Percentiles rank a stretch among this genome's conserved stretches.
phyloP scores from a whole-genome alignment of 2,329 filamentous ascomycete genomes.

The Ophiostoma populinum region DNA sequence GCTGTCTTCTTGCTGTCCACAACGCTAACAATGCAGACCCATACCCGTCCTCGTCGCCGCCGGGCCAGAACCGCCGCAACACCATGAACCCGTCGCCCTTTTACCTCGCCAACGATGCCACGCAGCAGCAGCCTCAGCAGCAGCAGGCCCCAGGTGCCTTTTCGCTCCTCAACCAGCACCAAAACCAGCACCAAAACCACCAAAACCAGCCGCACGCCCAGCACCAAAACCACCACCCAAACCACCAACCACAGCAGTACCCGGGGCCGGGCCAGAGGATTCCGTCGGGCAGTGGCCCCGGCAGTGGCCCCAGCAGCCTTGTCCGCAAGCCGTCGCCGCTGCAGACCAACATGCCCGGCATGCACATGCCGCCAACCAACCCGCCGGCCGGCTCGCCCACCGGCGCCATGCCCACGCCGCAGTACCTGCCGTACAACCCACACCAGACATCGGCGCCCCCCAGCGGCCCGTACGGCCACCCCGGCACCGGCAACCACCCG shows the following conservation, averaged over 20 bases:
- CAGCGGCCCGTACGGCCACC: conserved; percentile 40
- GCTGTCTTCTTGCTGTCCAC: not conserved
- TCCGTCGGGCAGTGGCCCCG: conserved; percentile 26
- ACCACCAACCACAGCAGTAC: conserved; percentile 3
- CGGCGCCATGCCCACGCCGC: conserved; percentile 15
- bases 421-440: conserved; percentile 27
- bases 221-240: conserved; percentile 1
- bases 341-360: conserved; percentile 23
- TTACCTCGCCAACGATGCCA: conserved; percentile 17
- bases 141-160: no score
- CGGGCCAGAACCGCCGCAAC: conserved; percentile 37
- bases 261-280: conserved; percentile 24
- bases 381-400: conserved; percentile 17
- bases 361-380: not conserved
- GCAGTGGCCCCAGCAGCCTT: conserved; percentile 18
- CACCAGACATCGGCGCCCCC: conserved; percentile 27
- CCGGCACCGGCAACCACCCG: conserved; percentile 50
- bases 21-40: conserved; percentile 16
- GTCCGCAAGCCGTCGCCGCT: conserved; percentile 28
- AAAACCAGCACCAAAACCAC: conserved; percentile 4
- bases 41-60: conserved; percentile 31
- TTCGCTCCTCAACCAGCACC: conserved; percentile 28
- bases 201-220: conserved; percentile 23
- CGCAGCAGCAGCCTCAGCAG: conserved; percentile 18
- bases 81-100: conserved; percentile 18